Base-by-base conservation (phyloP, 2,329 filamentous ascomycete species). In the Cytospora piceicola region DNA sequence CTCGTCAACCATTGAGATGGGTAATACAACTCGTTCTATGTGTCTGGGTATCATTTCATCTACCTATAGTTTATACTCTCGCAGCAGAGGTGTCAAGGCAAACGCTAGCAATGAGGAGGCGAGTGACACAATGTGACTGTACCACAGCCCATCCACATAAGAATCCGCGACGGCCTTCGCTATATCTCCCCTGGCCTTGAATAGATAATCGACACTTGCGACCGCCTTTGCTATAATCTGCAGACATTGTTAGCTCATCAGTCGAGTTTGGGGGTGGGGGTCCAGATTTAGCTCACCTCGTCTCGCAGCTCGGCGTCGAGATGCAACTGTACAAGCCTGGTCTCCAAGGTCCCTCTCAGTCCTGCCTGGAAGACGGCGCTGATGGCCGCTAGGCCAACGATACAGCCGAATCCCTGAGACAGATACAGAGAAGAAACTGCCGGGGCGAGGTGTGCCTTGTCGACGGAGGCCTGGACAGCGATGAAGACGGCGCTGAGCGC, bases 401-500 rank as follows among this genome's bases (percentile, higher is more conserved):
- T 77, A 1, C 74, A 69, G n/a, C 77, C 76, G 4, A 80, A 69
- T 0, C 77, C 77, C 1, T 70, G 70, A 0, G 75, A 73, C 3
- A 82, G 71, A 56, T 78, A 82, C 34, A 81, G 73, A 2, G 77
- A 75, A 1, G 79, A 79, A 6, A 80, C 74, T 22, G 79, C 79
- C 0, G 79, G 73, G 0, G 79, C 78, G 39, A 78, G 75, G 65
- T 80, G 75, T 0, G 72, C 69, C 0, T 75, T 75, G 27, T 77
- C 70, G 4, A 80, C 74, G 27, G 77, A 77, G 4, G 75, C 77
- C 61, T 82, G 79, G 1, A 81, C 70, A 0, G 78, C 75, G 62
- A 82, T 77, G 64, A 82, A 81, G 0, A 79, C 72, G 3, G 78
- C 77, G 30, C 76, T 78, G 29, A 77, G 75, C 0, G 76, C 76